These are phyloP conservation scores for Ogataea siamensis DNA, from an alignment of 805 yeast genomes.

Conservation along the genomic window DNA sequence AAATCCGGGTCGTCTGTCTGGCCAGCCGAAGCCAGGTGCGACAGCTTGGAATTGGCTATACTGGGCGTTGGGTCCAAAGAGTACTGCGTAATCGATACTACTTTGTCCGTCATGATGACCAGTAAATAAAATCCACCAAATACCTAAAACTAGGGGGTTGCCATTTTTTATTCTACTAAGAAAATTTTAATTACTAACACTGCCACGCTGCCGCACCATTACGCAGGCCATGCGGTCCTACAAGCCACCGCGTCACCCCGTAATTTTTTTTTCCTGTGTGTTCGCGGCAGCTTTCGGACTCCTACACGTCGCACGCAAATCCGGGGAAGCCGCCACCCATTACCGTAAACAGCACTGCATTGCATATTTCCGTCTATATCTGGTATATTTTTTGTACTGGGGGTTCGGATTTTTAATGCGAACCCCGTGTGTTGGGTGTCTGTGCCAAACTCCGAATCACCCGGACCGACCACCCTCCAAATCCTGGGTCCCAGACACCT, in stretches of 20 bases:
- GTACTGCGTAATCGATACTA: constrained; percentile 10
- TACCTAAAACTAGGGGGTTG: constrained; percentile 10
- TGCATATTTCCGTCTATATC: background rate
- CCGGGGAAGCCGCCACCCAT: constrained; percentile 2
- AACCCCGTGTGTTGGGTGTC: constrained; percentile 6
- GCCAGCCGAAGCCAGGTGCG: constrained; percentile 5
- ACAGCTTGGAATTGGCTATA: background rate
- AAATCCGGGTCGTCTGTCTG: constrained; percentile 12
- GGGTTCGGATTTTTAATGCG: constrained; percentile 5
- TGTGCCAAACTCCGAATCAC: constrained; percentile 4
- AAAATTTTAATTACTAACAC: constrained; percentile 9
- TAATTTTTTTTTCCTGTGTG: constrained; percentile 3
- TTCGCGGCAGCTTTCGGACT: constrained; percentile 7
- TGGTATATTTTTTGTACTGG: background rate
- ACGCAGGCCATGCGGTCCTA: background rate
- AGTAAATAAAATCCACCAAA: constrained; percentile 1
- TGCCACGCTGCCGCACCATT: no score
- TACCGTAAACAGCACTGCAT: background rate
- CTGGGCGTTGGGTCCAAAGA: constrained; percentile 2
- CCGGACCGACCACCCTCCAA: no score
- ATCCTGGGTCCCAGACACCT: no score
- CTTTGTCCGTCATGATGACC: constrained; percentile 11
- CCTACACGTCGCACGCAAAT: constrained; percentile 7
- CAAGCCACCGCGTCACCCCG: constrained; percentile 12
- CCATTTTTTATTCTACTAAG: constrained; percentile 12